Percentiles rank a stretch among this genome's conserved stretches.
Evolutionary conservation across 768 basidiomycete genomes (phyloP).

Genomic region (Sarcomyxa edulis): DNA sequence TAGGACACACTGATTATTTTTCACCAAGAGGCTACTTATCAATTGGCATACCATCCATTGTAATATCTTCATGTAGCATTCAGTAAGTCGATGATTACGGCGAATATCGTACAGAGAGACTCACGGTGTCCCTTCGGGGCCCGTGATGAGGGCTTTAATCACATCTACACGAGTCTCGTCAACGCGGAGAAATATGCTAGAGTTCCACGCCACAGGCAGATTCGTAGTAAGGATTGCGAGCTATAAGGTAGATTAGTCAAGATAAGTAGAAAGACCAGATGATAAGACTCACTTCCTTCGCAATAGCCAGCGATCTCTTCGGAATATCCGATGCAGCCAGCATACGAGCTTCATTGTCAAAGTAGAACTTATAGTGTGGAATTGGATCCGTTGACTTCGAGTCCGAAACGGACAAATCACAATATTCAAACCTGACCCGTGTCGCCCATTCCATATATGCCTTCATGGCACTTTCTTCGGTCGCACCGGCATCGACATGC

Average conservation of each 20-base stretch:
- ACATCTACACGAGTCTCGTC: constrained; percentile 91
- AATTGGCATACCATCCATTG: constrained; percentile 74
- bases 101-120: constrained; percentile 20
- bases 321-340: constrained; percentile 82
- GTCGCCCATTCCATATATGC: constrained; percentile 85
- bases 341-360: constrained; percentile 80
- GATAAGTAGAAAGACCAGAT: neutral
- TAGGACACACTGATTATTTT: constrained; percentile 10
- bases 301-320: constrained; percentile 89
- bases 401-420: constrained; percentile 63
- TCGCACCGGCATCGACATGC: constrained; percentile 45
- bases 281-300: constrained; percentile 66
- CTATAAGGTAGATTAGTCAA: constrained; percentile 30
- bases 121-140: constrained; percentile 91
- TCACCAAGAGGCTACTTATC: neutral
- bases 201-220: constrained; percentile 92
- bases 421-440: constrained; percentile 82
- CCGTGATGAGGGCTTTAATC: constrained; percentile 88
- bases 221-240: constrained; percentile 92
- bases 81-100: constrained; percentile 8
- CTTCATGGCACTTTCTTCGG: constrained; percentile 63
- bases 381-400: constrained; percentile 39
- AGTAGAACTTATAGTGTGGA: constrained; percentile 80
- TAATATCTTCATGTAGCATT: constrained; percentile 51
- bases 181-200: constrained; percentile 88